phyloP scores from a whole-genome alignment of 805 yeast genomes.

The Jamesozyma hellenica region DNA sequence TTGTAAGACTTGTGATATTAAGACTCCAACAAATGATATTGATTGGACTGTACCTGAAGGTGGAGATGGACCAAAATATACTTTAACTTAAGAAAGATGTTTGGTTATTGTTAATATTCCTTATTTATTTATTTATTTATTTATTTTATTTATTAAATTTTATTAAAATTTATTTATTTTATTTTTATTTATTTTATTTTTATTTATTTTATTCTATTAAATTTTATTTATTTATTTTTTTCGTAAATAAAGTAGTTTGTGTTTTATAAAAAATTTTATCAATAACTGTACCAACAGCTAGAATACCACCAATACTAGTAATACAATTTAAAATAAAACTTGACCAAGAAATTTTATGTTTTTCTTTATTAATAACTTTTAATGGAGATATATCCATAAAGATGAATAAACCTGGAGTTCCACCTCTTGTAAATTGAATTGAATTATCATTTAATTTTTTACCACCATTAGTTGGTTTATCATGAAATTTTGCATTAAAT shows the following conservation, averaged over 20 bases:
- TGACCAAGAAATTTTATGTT: conserved; percentile 58
- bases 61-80: conserved; percentile 96
- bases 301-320: conserved; percentile 88
- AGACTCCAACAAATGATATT: conserved; percentile 90
- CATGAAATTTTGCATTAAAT: conserved; percentile 80
- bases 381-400: conserved; percentile 87
- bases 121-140: background rate
- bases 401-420: conserved; percentile 86
- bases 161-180: background rate
- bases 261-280: conserved; percentile 89
- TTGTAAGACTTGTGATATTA: conserved; percentile 96
- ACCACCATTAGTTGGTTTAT: conserved; percentile 79
- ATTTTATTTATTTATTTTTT: background rate
- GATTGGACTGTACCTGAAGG: conserved; percentile 98
- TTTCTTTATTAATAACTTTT: conserved; percentile 80
- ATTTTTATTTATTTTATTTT: background rate
- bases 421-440: conserved; percentile 74
- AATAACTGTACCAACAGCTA: conserved; percentile 82
- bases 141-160: conserved; percentile 6
- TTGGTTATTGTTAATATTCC: background rate
- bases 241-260: conserved; percentile 49
- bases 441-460: conserved; percentile 81
- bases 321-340: conserved; percentile 75
- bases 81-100: conserved; percentile 15
- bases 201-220: background rate